A percentile compares a stretch with the other conserved stretches of the same genome.
phyloP scores from a whole-genome alignment of 2,329 filamentous ascomycete genomes.

The Penicillium sp. region DNA sequence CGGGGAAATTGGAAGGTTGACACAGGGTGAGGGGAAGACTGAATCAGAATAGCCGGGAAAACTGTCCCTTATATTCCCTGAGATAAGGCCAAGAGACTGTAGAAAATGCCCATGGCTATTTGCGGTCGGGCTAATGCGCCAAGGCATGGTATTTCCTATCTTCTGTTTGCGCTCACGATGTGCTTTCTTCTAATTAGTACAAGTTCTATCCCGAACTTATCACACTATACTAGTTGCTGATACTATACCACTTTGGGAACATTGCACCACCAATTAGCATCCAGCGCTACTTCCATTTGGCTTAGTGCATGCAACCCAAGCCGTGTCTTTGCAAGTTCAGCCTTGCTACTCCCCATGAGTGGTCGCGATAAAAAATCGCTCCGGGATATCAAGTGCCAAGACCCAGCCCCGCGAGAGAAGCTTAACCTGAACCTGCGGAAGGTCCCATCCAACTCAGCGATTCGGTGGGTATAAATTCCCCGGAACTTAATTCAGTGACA shows the following conservation, averaged over 20 bases:
- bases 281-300: background rate
- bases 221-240: background rate
- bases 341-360: background rate
- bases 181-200: background rate
- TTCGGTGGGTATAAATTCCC: too few species aligned
- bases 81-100: too few species aligned
- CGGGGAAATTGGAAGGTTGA: background rate
- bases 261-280: background rate
- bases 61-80: too few species aligned
- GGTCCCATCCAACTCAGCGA: background rate
- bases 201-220: too few species aligned
- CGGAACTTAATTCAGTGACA: too few species aligned
- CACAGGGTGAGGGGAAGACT: background rate
- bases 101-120: too few species aligned
- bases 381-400: background rate
- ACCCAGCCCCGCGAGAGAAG: background rate
- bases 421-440: background rate
- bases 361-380: background rate
- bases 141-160: background rate
- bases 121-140: background rate
- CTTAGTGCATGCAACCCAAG: background rate
- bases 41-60: too few species aligned
- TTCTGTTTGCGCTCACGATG: background rate
- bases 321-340: background rate
- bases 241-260: background rate